Evolutionary conservation across 352 stramenopile species (phyloP), one percentile per base, ranked within the genome.

Genomic region (Pythium monospermum): DNA sequence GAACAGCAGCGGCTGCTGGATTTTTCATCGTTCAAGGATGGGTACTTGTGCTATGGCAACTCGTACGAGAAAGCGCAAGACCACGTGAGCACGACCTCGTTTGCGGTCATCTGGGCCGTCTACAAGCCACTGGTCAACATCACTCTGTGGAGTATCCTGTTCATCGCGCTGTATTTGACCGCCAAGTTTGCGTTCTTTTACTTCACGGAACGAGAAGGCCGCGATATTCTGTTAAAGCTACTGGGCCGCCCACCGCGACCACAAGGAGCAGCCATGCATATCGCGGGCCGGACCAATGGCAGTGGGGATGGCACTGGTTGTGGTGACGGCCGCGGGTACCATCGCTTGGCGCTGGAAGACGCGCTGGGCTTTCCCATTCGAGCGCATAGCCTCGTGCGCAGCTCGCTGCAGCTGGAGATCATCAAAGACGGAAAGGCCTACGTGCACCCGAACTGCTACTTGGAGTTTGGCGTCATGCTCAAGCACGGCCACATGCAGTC

Each of bases 381-480:
- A 15, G 53, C 60, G 26, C 53, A 33, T 12, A 68, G 55, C 23
- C 39, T 68, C 40, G 28, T 68, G 6, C 60, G 60, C 1, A 45
- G 62, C 13, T 41, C 43, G 6, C 45, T 66, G 8, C 49, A 19
- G 6, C 58, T 69, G 55, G 56, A 69, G 41, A 54, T 66, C 27
- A 46, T 63, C 2, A 55, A 57, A n/a, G 42, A 56, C 25, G 56
- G 50, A 6, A 49, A 59, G 39, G 16, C 31, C 25, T 65, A 62
- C 49, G 53, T 69, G 7, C 61, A 57, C 3, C 61, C 50, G 18
- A 69, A 50, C 19, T 69, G 61, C 47, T 69, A 69, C 36, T 33
- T 69, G 39, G 61, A 69, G 27, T 66, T 49, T n/a, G 60, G 53
- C 19, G 40, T 64, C 28, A 60, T 64, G 60, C 39, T 68, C 37